Conservation (phyloP, 305 asterid species). For the Lippia alba region DNA sequence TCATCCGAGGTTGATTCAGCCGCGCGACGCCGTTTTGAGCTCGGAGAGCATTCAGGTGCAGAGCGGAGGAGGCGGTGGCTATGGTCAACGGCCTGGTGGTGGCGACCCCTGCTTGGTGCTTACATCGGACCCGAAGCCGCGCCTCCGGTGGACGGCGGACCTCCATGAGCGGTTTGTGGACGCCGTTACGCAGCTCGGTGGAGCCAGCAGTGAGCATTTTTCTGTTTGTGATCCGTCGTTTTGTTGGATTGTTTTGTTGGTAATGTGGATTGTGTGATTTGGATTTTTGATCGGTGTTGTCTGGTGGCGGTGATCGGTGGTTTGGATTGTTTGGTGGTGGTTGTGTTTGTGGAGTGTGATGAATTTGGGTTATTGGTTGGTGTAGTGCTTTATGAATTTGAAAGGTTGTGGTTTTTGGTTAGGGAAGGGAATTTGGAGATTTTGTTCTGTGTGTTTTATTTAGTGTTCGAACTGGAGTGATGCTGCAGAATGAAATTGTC, state of each 20-base stretch:
- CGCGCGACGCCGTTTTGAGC: constrained; percentile 49
- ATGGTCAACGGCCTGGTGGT: constrained; percentile 55
- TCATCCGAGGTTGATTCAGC: constrained; percentile 60
- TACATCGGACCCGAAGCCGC: constrained; percentile 82
- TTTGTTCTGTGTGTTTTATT: not conserved
- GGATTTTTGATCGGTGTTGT: not conserved
- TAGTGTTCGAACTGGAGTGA: not conserved
- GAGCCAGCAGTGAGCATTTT: constrained; percentile 72
- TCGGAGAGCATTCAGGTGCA: constrained; percentile 37
- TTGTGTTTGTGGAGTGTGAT: not conserved
- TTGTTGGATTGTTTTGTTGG: not conserved
- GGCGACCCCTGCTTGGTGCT: constrained; percentile 75
- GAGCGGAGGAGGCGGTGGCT: constrained; percentile 31
- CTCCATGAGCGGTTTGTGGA: constrained; percentile 89
- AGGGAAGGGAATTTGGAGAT: constrained; percentile 5
- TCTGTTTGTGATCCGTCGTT: not conserved
- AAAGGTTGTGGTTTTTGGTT: not conserved
- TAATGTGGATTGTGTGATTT: not conserved
- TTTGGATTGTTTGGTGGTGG: not conserved
- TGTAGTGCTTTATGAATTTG: not conserved
- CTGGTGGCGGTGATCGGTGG: not conserved
- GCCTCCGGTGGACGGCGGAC: constrained; percentile 91
- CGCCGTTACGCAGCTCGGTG: constrained; percentile 93
- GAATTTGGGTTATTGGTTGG: not conserved
- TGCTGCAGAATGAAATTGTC: not conserved